Base-by-base conservation (phyloP, 495 filamentous ascomycete species). In the Aspergillus affinis region DNA sequence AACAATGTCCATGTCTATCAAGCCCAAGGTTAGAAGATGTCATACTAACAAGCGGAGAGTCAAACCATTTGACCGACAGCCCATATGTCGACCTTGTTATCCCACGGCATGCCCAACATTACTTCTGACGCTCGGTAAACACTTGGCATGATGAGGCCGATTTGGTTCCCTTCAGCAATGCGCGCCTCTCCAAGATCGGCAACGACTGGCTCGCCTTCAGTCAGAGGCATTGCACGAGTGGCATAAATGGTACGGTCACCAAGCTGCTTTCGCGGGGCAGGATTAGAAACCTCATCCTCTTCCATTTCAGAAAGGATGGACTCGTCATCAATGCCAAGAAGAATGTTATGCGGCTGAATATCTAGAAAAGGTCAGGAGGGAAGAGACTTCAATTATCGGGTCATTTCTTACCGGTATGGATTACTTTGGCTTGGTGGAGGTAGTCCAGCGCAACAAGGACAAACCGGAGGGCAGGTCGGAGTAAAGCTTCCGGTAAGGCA, bases 401-500 rank as follows among this genome's bases (percentile, higher is more conserved):
- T 27, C 49, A 15, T 30, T 19, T 27, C 51, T 44, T 61, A 79
- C 77, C 79, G 12, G 76, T 77, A 61, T 83, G 78, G 17, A 80
- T 69, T 5, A 80, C 48, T 6, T 69, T 41, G 21, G 67, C 70
- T n/a, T 63, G 65, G 52, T 81, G 78, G 0, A 81, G 61, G 54
- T 70, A 78, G 48, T 80, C 72, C 51, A 82, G 61, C 0, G 70
- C 77, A 47, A 65, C 59, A 20, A 82, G 68, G 6, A 82, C 32
- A 20, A 57, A 69, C 0, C 62, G 57, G 0, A 79, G 65, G 3
- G 70, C 54, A 26, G 63, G 58, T 8, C 56, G 67, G 2, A 78
- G 65, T 15, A 74, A 61, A 17, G 30, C 50, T 36, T 58, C 57
- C 10, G 65, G 59, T 21, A 68, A 58, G 12, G 52, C 50, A 56